Base-by-base conservation (phyloP, 2,329 filamentous ascomycete genomes). In the Paracamarosporium sp. region DNA sequence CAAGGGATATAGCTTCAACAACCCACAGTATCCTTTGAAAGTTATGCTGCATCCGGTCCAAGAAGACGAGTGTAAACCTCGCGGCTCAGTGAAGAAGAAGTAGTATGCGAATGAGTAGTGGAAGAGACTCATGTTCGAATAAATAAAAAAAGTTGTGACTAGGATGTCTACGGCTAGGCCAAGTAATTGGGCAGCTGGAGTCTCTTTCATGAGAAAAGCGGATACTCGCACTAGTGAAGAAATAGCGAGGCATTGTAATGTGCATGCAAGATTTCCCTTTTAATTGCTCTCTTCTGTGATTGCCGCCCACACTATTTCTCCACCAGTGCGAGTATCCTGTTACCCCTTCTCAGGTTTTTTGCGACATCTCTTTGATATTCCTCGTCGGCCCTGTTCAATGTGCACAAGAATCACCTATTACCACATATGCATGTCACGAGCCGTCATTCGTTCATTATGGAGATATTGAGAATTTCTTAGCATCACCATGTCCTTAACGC, bases 81-180 rank as follows among this genome's bases (percentile, higher is more conserved):
- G 48, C 35, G 35, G 35, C 22, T 41, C 35, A 43, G 36, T 13
- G 38, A 53, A 53, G 50, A 53, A 53, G 50, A 53, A 45, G 50
- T 53, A 52, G 48, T 52, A 52, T 52, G 48, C 48, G 48, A 52
- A 52, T 52, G 48, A 52, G 48, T 20, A 43, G 48, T 52, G 48
- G 35, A 52, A 52, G 48, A 52, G 48, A 43, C 48, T 52, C 25
- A 52, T 52, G 48, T 52, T 52, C 48, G 48, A 43, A 52, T n/a
- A n/a, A n/a, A n/a, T n/a, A 52, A 52, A 52, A 52, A 50, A 52
- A 52, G 48, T 15, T 52, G 48, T 52, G 48, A 52, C 48, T 52
- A 52, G 48, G 48, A 52, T 52, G 48, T 52, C 48, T 52, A 52
- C 48, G 35, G 48, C 48, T 20, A 52, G 20, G 48, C 48, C 48